These are phyloP conservation scores for Aureobasidium subglaciale DNA, from an alignment of 2,329 filamentous ascomycete species.

Conservation along the genomic window DNA sequence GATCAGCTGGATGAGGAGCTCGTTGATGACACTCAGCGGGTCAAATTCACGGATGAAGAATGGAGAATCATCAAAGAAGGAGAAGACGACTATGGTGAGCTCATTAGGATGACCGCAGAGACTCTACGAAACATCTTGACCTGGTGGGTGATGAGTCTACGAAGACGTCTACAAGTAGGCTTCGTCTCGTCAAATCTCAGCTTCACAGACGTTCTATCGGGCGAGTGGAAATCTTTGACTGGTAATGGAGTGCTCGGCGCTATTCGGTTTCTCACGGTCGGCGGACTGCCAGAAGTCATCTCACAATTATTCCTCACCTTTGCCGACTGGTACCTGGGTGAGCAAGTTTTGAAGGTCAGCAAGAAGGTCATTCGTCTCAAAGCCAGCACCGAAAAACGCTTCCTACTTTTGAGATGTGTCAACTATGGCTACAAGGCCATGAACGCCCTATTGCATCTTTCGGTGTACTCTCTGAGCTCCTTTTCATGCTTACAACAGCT, in stretches of 20 bases:
- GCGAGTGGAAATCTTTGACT: neutral
- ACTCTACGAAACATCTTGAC: neutral
- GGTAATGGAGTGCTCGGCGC: neutral
- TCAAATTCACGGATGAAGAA: neutral
- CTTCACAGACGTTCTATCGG: neutral
- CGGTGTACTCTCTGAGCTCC: neutral
- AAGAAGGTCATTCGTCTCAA: neutral
- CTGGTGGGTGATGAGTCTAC: conserved; percentile 16
- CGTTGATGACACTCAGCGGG: neutral
- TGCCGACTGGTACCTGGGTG: conserved; percentile 2
- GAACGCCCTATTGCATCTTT: conserved; percentile 1
- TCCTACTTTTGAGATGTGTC: neutral
- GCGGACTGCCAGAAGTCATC: conserved; percentile 1
- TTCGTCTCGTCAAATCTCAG: neutral
- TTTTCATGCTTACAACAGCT: conserved; percentile 10
- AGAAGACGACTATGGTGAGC: conserved; percentile 17
- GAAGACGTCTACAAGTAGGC: conserved; percentile 15
- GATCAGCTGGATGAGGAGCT: neutral
- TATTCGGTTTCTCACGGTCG: neutral
- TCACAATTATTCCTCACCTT: conserved; percentile 1
- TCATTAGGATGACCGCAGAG: conserved; percentile 11
- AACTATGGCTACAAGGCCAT: neutral
- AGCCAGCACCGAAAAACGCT: neutral
- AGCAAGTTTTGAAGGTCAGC: neutral
- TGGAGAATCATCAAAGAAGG: conserved; percentile 10